These are phyloP conservation scores for Monosporascus sp. DNA, from an alignment of 2,329 filamentous ascomycete species.

Conservation along the genomic window DNA sequence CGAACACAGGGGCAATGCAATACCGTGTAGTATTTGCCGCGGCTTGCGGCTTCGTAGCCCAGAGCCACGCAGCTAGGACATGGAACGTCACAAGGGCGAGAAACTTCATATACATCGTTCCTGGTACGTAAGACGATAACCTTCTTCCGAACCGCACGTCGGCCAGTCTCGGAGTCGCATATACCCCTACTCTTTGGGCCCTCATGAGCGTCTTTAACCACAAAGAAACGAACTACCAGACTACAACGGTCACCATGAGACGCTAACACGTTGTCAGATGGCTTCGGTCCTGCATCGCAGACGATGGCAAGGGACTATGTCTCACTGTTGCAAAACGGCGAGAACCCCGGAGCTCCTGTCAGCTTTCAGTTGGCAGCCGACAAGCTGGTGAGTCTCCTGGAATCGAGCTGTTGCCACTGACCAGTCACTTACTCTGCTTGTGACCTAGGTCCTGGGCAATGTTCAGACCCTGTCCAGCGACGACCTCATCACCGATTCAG, in stretches of 20 bases:
- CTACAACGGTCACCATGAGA: no score
- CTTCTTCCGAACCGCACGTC: no score
- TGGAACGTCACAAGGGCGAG: neutral
- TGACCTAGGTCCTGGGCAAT: slow-evolving; percentile 18
- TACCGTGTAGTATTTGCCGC: no score
- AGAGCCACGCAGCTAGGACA: neutral
- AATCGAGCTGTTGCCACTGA: no score
- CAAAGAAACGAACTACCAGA: no score
- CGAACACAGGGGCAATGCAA: no score
- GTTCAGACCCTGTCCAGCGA: slow-evolving; percentile 25
- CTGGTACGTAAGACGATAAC: slow-evolving; percentile 3
- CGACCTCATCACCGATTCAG: slow-evolving; percentile 35
- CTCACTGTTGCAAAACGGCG: slow-evolving; percentile 15
- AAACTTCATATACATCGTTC: slow-evolving; percentile 30
- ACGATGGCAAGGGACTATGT: slow-evolving; percentile 24
- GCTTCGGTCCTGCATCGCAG: slow-evolving; percentile 25
- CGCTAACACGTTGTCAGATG: neutral
- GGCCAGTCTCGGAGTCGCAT: no score
- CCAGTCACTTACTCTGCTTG: no score
- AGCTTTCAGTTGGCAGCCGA: slow-evolving; percentile 16
- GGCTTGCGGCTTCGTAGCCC: neutral
- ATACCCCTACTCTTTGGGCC: no score
- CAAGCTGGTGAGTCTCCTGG: slow-evolving; percentile 8
- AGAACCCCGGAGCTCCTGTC: slow-evolving; percentile 10
- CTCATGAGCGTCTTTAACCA: no score